Percentiles rank a stretch among this genome's conserved stretches.
These are phyloP conservation scores for Phytopythium sindhum DNA, from an alignment of 352 stramenopile genomes.

Conservation along the genomic window DNA sequence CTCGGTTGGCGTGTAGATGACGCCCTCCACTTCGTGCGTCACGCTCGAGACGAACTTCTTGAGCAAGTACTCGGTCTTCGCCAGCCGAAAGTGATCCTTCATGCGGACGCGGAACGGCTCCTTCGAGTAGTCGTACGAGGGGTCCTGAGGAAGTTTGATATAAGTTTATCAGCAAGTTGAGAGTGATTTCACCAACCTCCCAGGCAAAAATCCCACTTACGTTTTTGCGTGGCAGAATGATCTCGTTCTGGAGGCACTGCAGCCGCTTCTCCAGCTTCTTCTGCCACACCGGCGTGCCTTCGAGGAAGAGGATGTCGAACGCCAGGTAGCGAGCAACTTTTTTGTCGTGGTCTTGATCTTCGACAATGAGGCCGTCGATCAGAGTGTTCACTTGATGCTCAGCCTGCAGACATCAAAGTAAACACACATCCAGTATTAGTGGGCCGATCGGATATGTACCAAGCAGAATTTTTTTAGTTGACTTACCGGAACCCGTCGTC, in stretches of 20 bases:
- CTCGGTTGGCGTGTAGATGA: constrained; percentile 85
- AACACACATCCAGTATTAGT: not conserved
- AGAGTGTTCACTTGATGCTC: constrained; percentile 77
- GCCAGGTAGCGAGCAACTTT: constrained; percentile 77
- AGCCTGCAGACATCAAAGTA: constrained; percentile 20
- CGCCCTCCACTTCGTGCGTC: constrained; percentile 82
- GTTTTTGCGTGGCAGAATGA: constrained; percentile 84
- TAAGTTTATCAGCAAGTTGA: not conserved
- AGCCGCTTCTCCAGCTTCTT: constrained; percentile 87
- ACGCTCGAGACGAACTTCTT: constrained; percentile 85
- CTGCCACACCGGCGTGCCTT: constrained; percentile 78
- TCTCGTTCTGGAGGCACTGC: constrained; percentile 87
- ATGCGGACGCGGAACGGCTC: constrained; percentile 87
- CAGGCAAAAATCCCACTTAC: constrained; percentile 27
- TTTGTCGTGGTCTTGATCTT: constrained; percentile 74
- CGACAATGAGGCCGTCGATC: constrained; percentile 83
- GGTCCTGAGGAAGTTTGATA: constrained; percentile 33
- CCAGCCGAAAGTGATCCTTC: constrained; percentile 87
- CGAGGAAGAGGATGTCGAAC: constrained; percentile 82
- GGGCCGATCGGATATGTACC: too few relatives aligned
- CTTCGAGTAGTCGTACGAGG: constrained; percentile 69
- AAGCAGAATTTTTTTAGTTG: too few relatives aligned
- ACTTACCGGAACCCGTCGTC: constrained; percentile 55
- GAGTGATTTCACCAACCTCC: not conserved
- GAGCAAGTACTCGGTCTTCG: constrained; percentile 84